Percentiles rank a stretch among this genome's conserved stretches.
These are phyloP conservation scores for Penicillium antarcticum DNA, from an alignment of 495 filamentous ascomycete genomes.

Conservation along the genomic window DNA sequence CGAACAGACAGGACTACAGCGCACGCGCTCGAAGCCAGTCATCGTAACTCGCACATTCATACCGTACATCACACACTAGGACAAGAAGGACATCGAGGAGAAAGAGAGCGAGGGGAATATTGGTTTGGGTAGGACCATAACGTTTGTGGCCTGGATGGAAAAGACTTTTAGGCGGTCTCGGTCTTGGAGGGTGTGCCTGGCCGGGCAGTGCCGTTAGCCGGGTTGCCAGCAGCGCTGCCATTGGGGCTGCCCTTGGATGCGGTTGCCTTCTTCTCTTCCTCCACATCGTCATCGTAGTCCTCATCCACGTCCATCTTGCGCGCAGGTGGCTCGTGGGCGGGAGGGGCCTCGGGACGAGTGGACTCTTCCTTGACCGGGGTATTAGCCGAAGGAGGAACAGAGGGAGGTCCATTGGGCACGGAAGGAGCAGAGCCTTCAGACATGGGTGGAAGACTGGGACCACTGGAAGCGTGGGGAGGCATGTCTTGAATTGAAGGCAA, in stretches of 20 bases:
- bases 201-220: slow-evolving; percentile 28
- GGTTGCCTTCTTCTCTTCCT: slow-evolving; percentile 69
- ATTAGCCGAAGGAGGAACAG: slow-evolving; percentile 44
- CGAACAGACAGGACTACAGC: slow-evolving; percentile 19
- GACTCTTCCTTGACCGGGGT: slow-evolving; percentile 45
- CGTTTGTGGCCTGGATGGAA: slow-evolving; percentile 1
- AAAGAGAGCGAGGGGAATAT: slow-evolving; percentile 5
- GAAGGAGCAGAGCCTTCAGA: slow-evolving; percentile 49
- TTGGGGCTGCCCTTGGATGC: slow-evolving; percentile 41
- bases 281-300: slow-evolving; percentile 85
- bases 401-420: slow-evolving; percentile 57
- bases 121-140: neutral
- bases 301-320: slow-evolving; percentile 97
- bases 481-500: slow-evolving; percentile 70
- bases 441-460: slow-evolving; percentile 54
- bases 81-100: slow-evolving; percentile 15
- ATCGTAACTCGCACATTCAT: slow-evolving; percentile 23
- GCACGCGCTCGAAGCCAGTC: slow-evolving; percentile 11
- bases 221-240: slow-evolving; percentile 33
- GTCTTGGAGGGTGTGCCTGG: slow-evolving; percentile 33
- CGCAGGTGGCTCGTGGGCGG: slow-evolving; percentile 75
- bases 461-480: slow-evolving; percentile 50
- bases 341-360: slow-evolving; percentile 50
- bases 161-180: slow-evolving; percentile 29
- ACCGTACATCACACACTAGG: slow-evolving; percentile 26